A percentile compares a stretch with the other conserved stretches of the same genome.
Evolutionary conservation across 2,329 filamentous ascomycete species (phyloP).

Genomic region (Fusarium cyanostomum): DNA sequence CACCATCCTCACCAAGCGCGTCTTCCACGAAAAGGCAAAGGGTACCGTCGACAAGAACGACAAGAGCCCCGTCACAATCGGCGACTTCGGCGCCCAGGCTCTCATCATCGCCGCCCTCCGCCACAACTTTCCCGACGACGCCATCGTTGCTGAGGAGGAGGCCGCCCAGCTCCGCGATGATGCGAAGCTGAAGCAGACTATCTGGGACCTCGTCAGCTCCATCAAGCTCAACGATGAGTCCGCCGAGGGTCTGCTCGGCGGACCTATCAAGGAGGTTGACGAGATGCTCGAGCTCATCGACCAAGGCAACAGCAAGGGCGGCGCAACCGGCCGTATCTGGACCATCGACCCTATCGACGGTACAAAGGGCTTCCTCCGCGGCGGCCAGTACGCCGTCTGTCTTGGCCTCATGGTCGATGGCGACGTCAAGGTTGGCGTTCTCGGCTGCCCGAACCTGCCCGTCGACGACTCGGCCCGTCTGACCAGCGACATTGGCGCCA

Average conservation of each 20-base stretch:
- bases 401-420: constrained; percentile 92
- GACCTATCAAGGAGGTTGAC: constrained; percentile 72
- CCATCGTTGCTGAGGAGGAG: constrained; percentile 96
- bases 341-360: constrained; percentile 97
- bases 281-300: constrained; percentile 75
- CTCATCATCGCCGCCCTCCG: constrained; percentile 92
- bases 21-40: constrained; percentile 85
- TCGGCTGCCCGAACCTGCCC: constrained; percentile 95
- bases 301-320: constrained; percentile 74
- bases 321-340: constrained; percentile 84
- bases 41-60: constrained; percentile 91
- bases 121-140: constrained; percentile 88
- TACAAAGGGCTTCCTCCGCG: constrained; percentile 95
- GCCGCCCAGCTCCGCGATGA: constrained; percentile 81
- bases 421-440: constrained; percentile 90
- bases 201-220: constrained; percentile 84
- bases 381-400: constrained; percentile 97
- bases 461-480: constrained; percentile 74
- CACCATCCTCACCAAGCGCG: constrained; percentile 61
- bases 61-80: constrained; percentile 95
- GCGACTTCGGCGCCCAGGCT: constrained; percentile 97
- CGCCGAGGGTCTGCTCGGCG: constrained; percentile 72
- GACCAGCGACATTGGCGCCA: constrained; percentile 75
- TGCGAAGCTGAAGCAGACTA: constrained; percentile 68
- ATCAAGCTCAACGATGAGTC: constrained; percentile 70